A percentile compares a stretch with the other conserved stretches of the same genome.
Conservation (phyloP, 2,329 filamentous ascomycete species). For the Periglandula ipomoeae region DNA sequence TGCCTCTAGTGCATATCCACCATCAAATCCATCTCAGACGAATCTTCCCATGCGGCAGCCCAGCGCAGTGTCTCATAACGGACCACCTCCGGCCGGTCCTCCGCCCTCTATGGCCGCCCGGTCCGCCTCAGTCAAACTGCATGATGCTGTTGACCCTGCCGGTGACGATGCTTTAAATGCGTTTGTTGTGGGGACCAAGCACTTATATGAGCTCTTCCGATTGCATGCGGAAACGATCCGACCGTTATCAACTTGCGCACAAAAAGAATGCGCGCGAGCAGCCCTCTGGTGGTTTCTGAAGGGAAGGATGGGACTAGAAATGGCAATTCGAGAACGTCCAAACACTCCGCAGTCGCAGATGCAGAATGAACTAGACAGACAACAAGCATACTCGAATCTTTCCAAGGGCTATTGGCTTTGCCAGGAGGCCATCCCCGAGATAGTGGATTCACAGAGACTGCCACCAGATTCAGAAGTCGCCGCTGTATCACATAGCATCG, state of each 20-base stretch:
- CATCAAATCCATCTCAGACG: constrained; percentile 10
- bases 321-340: constrained; percentile 56
- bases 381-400: constrained; percentile 78
- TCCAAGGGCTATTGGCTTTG: constrained; percentile 82
- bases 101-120: constrained; percentile 19
- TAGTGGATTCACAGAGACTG: constrained; percentile 33
- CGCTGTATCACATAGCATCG: constrained; percentile 45
- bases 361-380: constrained; percentile 45
- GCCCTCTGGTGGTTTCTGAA: constrained; percentile 86
- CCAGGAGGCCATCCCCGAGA: constrained; percentile 42
- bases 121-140: constrained; percentile 29
- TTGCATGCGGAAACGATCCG: constrained; percentile 67
- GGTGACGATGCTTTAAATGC: constrained; percentile 57
- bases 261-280: constrained; percentile 61
- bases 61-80: constrained; percentile 18
- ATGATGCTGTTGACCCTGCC: constrained; percentile 35
- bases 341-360: constrained; percentile 39
- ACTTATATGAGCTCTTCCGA: constrained; percentile 67
- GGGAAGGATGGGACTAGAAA: constrained; percentile 68
- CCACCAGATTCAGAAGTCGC: constrained; percentile 37
- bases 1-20: constrained; percentile 20
- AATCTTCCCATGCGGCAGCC: constrained; percentile 13
- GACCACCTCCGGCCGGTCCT: constrained; percentile 2
- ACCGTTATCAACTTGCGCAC: constrained; percentile 52
- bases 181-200: constrained; percentile 62